Conservation (phyloP, 2,329 filamentous ascomycete species). For the Arthrobotrys megalospora region DNA sequence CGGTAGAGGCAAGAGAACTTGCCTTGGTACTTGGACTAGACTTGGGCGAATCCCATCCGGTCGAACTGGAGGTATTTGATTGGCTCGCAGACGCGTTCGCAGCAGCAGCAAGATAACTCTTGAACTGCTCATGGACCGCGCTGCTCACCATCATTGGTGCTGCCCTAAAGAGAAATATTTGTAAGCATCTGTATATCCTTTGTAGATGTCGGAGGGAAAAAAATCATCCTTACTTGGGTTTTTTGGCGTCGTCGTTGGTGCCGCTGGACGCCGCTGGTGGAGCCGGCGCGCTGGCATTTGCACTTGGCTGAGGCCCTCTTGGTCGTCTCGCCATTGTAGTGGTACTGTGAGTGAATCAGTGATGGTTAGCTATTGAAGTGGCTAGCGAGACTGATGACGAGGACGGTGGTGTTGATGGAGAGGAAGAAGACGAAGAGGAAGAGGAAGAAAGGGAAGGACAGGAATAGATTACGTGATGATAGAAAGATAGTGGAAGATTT, state of each 20-base stretch:
- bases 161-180: neutral
- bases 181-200: neutral
- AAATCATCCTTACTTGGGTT: neutral
- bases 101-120: conserved; percentile 7
- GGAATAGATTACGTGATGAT: too few relatives aligned
- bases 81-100: neutral
- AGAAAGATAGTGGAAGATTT: neutral
- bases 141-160: neutral
- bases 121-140: neutral
- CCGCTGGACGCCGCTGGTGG: conserved; percentile 16
- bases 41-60: conserved; percentile 7
- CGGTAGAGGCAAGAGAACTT: neutral
- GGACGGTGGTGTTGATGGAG: neutral
- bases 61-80: neutral
- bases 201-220: neutral
- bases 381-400: neutral
- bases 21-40: neutral
- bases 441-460: neutral
- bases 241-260: neutral
- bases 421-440: neutral
- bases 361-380: neutral
- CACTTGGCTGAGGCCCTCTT: neutral
- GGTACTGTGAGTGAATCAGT: too few relatives aligned
- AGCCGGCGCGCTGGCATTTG: neutral
- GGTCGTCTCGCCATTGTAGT: conserved; percentile 5